Conservation (phyloP, 352 stramenopile species). For the Globisporangium parvum region DNA sequence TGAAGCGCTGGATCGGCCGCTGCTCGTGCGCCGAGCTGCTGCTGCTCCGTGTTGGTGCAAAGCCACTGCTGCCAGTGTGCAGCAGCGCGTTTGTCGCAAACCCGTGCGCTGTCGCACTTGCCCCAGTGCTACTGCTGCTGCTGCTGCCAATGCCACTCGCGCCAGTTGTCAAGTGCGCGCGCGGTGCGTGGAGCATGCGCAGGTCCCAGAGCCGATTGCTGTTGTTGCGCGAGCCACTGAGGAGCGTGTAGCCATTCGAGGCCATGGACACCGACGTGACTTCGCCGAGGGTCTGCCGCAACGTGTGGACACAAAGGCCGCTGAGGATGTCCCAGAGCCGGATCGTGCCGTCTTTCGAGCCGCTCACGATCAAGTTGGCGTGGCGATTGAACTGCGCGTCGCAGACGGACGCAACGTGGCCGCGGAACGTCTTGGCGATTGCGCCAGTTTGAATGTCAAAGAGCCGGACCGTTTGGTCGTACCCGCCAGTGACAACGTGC, state of each 20-base stretch:
- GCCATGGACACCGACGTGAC: constrained; percentile 83
- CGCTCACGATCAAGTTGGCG: constrained; percentile 82
- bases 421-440: constrained; percentile 72
- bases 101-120: not conserved
- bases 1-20: constrained; percentile 79
- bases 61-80: constrained; percentile 10
- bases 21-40: constrained; percentile 29
- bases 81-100: constrained; percentile 3
- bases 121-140: not conserved
- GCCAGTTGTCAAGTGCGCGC: constrained; percentile 42
- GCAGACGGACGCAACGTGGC: constrained; percentile 76
- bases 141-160: constrained; percentile 2
- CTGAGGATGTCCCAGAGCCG: constrained; percentile 86
- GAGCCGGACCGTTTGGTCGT: constrained; percentile 83
- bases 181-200: constrained; percentile 76
- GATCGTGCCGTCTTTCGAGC: constrained; percentile 83
- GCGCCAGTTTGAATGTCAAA: constrained; percentile 76
- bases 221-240: constrained; percentile 84
- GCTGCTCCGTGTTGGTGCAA: constrained; percentile 13
- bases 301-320: constrained; percentile 79
- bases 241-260: constrained; percentile 71
- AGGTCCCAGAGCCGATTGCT: constrained; percentile 87
- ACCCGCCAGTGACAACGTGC: constrained; percentile 82
- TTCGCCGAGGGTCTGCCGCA: constrained; percentile 80
- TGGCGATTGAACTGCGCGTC: constrained; percentile 86